Conservation (phyloP, 495 filamentous ascomycete genomes). For the Penicillium soppii region DNA sequence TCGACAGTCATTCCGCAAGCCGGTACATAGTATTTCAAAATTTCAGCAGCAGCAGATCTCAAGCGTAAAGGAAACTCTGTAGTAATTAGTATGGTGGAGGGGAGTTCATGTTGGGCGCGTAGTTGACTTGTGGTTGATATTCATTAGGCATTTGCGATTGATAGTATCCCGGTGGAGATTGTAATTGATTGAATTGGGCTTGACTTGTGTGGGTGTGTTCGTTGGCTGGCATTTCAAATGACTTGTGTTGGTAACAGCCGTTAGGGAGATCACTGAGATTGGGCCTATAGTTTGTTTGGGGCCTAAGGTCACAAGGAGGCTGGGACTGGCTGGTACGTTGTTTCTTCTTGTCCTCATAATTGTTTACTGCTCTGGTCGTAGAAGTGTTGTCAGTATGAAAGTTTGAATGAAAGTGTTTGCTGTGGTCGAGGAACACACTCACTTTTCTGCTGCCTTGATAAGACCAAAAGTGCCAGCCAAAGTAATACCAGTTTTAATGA, state of each 20-base stretch:
- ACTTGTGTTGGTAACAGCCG: background rate
- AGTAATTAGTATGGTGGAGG: too few relatives aligned
- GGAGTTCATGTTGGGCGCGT: too few relatives aligned
- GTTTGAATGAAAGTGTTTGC: background rate
- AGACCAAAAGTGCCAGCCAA: slow-evolving; percentile 12
- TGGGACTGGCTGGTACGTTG: slow-evolving; percentile 2
- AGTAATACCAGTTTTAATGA: slow-evolving; percentile 17
- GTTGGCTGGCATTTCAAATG: background rate
- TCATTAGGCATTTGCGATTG: too few relatives aligned
- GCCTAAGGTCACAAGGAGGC: background rate
- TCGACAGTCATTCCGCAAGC: too few relatives aligned
- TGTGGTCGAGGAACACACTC: background rate
- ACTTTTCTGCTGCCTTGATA: slow-evolving; percentile 17
- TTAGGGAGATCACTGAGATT: background rate
- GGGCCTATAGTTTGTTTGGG: background rate
- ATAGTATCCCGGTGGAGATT: too few relatives aligned
- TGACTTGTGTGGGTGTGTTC: too few relatives aligned
- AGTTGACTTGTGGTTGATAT: too few relatives aligned
- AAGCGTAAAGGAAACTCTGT: too few relatives aligned
- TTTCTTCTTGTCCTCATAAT: slow-evolving; percentile 12
- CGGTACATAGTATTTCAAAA: too few relatives aligned
- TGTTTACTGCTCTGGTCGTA: slow-evolving; percentile 9
- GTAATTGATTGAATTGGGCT: too few relatives aligned
- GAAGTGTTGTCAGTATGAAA: background rate
- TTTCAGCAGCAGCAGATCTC: too few relatives aligned